Base-by-base conservation (phyloP, 176 grass and related monocot genomes). In the Triticum monococcum region DNA sequence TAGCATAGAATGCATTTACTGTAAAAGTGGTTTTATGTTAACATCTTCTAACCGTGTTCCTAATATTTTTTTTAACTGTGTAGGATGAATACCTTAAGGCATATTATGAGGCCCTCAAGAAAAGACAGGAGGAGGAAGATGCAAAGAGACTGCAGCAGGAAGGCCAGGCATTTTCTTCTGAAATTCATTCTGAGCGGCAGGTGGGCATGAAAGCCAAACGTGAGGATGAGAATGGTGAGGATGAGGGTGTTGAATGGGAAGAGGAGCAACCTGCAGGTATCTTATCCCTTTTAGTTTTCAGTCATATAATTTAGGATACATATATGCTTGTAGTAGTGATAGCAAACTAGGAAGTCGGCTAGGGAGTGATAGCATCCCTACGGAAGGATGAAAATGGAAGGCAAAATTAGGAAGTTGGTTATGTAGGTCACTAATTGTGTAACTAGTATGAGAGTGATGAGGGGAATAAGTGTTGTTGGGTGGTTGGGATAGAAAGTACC, bases 71-170 rank as follows among this genome's bases (percentile, higher is more conserved):
- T 28, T 57, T 17, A 77, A 52, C 16, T 46, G 56, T 89, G 35
- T 82, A 98, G 97, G 90, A 98, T 79, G 97, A 98, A 84, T 96
- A 96, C 63, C 70, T 92, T 66, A 98, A 96, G 80, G 93, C 91
- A 46, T 99, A 94, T 83, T 96, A 96, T 65, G 97, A 85, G 86
- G 94, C 97, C 66, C 65, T 94, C 13, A 80, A 32, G 33, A 93
- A 95, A 79, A 89, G 81, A 72, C 77, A 91, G 62, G 81, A 96
- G 72, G 90, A 92, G 85, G 89, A 87, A 82, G 88, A 89, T 52
- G 75, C 48, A 33, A 85, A 81, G 74, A 86, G 25, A 82, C 73
- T 84, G 79, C 83, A 98, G 43, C 84, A 91, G 64, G 81, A 95
- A 90, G 74, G 79, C 10, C 35, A 81, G 20, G 38, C 81, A 62